Base-by-base conservation (phyloP, 768 basidiomycete genomes). In the Podaxis rugospora region DNA sequence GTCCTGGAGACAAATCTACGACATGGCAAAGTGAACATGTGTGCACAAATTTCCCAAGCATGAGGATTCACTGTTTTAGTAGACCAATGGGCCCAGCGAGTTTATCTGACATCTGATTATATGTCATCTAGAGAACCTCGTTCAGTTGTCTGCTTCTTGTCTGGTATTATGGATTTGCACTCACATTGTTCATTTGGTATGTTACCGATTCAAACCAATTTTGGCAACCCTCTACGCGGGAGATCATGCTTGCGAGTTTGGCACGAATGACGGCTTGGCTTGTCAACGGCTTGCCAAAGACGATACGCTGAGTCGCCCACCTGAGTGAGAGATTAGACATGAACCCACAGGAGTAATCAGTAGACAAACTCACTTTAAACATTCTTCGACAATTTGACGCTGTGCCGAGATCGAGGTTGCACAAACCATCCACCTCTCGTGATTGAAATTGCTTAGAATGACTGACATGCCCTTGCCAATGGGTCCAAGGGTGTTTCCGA, bases 131-230 rank as follows among this genome's bases (percentile, higher is more conserved):
- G 37, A 5, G 16, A 62, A 49, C 18, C 32, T 32, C 37, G 27
- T 47, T 55, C 23, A 59, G 51, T 25, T 40, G 25, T 51, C 10
- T 40, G 39, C 52, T 59, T 16, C 35, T 64, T 28, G 32, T 32
- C 32, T 32, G 32, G 32, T 9, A 9, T 44, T 35, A 47, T 16
- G 50, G n/a, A 65, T 47, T 53, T 67, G 69, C 35, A 58, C 80
- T 36, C 57, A 92, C 90, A 68, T 93, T 87, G 70, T 89, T 92
- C 93, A 96, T 95, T 71, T 97, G 94, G 70, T 89, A 85, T 2
- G 94, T 97, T 57, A 97, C 78, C 21, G 79, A 83, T 78, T 98
- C 95, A 10, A 95, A 82, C 93, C 93, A 97, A 52, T 86, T 86
- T 69, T 96, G 95, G 62, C 79, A 86, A 18, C 81, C 83, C 75